A percentile compares a stretch with the other conserved stretches of the same genome.
Conservation (phyloP, 805 yeast genomes). For the Hanseniaspora singularis region DNA sequence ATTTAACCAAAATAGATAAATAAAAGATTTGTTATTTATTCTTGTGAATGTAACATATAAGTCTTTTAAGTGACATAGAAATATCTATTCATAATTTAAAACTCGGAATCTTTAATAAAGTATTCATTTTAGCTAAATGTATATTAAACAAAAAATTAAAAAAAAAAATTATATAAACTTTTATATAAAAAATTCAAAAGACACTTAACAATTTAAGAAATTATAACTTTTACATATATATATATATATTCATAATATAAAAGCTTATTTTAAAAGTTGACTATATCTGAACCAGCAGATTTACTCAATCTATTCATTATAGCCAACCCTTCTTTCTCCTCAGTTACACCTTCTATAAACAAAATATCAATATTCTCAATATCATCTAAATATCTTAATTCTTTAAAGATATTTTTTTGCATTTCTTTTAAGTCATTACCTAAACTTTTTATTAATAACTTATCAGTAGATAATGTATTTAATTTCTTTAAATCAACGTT, state of each 20-base stretch:
- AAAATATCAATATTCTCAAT: conserved; percentile 49
- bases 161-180: no score
- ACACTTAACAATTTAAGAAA: not conserved
- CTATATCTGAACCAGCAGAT: conserved; percentile 45
- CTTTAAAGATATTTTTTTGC: conserved; percentile 61
- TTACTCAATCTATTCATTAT: conserved; percentile 83
- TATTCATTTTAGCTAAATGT: no score
- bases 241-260: not conserved
- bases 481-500: conserved; percentile 24
- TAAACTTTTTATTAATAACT: conserved; percentile 24
- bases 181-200: no score
- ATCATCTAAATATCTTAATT: conserved; percentile 66
- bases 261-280: not conserved
- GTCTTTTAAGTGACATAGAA: no score
- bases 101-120: no score
- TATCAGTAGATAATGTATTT: not conserved
- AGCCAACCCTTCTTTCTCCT: conserved; percentile 74
- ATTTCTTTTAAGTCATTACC: conserved; percentile 44
- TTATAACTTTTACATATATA: no score
- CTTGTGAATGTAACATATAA: no score
- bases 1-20: not conserved
- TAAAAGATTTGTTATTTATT: not conserved
- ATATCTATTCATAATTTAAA: no score
- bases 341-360: conserved; percentile 72
- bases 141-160: not conserved